These are phyloP conservation scores for Cryptosporidium sp. DNA, from an alignment of 169 alveolate species.

Conservation along the genomic window DNA sequence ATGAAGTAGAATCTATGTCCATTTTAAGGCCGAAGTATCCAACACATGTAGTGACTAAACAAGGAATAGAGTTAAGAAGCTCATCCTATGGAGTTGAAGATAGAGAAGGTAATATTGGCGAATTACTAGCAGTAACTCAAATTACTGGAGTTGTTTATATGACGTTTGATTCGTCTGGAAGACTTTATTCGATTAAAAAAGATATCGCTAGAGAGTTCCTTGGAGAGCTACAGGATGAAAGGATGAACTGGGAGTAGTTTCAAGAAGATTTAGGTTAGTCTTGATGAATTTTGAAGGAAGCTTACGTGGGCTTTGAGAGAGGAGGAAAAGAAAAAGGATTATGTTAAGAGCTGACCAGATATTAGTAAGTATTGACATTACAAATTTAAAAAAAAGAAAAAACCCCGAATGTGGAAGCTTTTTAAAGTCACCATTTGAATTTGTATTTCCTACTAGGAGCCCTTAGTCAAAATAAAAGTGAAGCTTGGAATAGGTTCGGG, in stretches of 20 bases:
- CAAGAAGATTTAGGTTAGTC: not conserved
- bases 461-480: not conserved
- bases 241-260: conserved; percentile 49
- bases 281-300: not conserved
- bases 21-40: conserved; percentile 64
- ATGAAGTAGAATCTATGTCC: conserved; percentile 17
- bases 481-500: not conserved
- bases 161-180: conserved; percentile 68
- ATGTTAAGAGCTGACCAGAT: too few relatives aligned
- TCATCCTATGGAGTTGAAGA: conserved; percentile 60
- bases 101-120: conserved; percentile 62
- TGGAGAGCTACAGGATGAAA: conserved; percentile 60
- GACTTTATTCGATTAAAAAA: conserved; percentile 50
- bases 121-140: conserved; percentile 51
- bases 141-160: conserved; percentile 62
- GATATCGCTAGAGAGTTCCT: conserved; percentile 47
- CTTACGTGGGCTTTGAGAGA: not conserved
- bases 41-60: conserved; percentile 63
- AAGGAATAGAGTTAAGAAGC: conserved; percentile 50
- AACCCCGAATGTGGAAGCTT: not conserved
- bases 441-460: too few relatives aligned
- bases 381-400: not conserved
- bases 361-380: too few relatives aligned
- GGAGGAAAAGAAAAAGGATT: not conserved
- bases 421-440: not conserved